Evolutionary conservation across 1,139 yeast genomes (phyloP).

Genomic region (Diutina scorzettiae): DNA sequence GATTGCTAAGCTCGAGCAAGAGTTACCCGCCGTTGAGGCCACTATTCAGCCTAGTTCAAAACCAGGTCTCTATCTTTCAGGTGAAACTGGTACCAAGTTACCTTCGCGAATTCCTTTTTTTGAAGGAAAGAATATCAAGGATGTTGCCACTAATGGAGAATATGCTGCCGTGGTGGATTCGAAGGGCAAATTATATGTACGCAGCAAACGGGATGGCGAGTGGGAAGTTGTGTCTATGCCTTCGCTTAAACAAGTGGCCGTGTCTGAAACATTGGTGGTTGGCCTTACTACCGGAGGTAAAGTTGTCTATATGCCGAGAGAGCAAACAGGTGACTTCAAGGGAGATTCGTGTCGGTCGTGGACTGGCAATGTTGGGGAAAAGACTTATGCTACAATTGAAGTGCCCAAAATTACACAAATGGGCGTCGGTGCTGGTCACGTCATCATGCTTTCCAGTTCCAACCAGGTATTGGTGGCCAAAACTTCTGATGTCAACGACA

Average conservation of each 20-base stretch:
- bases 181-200: constrained; percentile 61
- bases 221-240: background rate
- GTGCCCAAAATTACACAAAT: constrained; percentile 27
- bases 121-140: constrained; percentile 47
- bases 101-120: constrained; percentile 57
- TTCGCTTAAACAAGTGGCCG: background rate
- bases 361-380: background rate
- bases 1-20: constrained; percentile 24
- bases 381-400: background rate
- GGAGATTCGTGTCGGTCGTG: background rate
- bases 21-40: constrained; percentile 13
- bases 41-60: constrained; percentile 16
- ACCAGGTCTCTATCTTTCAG: constrained; percentile 29
- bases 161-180: constrained; percentile 50
- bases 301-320: background rate
- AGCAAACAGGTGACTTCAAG: background rate
- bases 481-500: constrained; percentile 37
- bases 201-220: background rate
- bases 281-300: background rate
- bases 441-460: constrained; percentile 45
- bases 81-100: constrained; percentile 24
- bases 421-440: constrained; percentile 54
- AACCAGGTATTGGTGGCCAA: constrained; percentile 58
- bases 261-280: background rate
- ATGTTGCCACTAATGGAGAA: constrained; percentile 40